These are phyloP conservation scores for Fonsecaea nubica DNA, from an alignment of 2,329 filamentous ascomycete species.

Conservation along the genomic window DNA sequence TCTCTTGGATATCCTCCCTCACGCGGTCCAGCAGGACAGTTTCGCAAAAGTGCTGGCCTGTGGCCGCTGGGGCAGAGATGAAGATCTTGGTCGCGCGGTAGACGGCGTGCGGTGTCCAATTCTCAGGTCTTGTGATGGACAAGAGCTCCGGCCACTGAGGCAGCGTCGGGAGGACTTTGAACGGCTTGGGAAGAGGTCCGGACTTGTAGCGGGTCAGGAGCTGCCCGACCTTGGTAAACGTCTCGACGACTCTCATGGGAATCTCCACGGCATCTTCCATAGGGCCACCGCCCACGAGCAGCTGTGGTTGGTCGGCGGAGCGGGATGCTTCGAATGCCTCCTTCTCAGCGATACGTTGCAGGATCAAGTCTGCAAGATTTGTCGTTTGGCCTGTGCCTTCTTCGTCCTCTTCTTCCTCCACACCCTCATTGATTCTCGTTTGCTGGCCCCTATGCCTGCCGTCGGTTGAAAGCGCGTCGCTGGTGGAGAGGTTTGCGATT, in stretches of 20 bases:
- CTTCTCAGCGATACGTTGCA: constrained; percentile 91
- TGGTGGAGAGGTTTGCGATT: constrained; percentile 44
- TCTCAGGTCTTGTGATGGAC: constrained; percentile 79
- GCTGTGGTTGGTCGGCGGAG: constrained; percentile 43
- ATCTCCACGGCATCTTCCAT: constrained; percentile 84
- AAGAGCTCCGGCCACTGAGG: constrained; percentile 92
- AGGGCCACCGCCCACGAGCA: constrained; percentile 58
- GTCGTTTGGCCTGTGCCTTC: constrained; percentile 64
- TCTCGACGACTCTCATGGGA: constrained; percentile 89
- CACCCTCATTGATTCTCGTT: constrained; percentile 38
- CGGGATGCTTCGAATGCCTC: constrained; percentile 66
- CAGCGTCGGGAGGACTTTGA: constrained; percentile 93
- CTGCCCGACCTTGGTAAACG: constrained; percentile 74
- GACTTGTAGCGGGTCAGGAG: constrained; percentile 93
- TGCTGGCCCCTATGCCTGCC: background rate
- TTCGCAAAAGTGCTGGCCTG: constrained; percentile 84
- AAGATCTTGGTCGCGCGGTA: constrained; percentile 94
- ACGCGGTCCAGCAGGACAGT: constrained; percentile 87
- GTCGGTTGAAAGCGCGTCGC: constrained; percentile 1
- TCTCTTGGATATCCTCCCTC: constrained; percentile 92
- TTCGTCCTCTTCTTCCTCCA: constrained; percentile 48
- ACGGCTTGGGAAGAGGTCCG: constrained; percentile 94
- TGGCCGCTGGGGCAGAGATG: constrained; percentile 78
- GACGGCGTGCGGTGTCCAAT: constrained; percentile 78
- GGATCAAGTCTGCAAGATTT: constrained; percentile 89